Evolutionary conservation across 164 flowering plant genomes (phyloP).

Genomic region (Stephania japonica): DNA sequence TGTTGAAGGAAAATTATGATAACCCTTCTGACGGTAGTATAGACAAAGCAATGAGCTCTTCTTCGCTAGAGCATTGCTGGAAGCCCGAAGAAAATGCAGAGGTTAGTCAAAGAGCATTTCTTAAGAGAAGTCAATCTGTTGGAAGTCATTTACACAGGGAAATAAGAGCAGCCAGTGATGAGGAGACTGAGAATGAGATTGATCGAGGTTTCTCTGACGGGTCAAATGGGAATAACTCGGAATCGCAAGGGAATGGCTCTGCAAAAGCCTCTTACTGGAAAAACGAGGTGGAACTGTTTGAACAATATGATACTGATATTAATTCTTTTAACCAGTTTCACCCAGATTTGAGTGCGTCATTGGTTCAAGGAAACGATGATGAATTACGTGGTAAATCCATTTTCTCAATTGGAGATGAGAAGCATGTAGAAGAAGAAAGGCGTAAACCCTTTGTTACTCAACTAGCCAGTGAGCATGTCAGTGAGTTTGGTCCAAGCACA

Average conservation of each 20-base stretch:
- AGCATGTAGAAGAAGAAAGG: conserved; percentile 37
- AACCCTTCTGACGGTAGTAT: conserved; percentile 13
- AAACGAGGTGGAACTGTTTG: conserved; percentile 5
- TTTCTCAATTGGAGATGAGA: conserved; percentile 47
- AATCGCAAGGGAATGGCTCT: neutral
- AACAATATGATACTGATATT: conserved; percentile 22
- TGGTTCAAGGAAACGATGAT: conserved; percentile 31
- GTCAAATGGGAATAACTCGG: conserved; percentile 2
- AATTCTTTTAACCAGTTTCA: conserved; percentile 17
- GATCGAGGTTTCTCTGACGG: conserved; percentile 38
- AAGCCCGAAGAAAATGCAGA: conserved; percentile 39
- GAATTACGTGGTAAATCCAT: conserved; percentile 28
- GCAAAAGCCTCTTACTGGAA: neutral
- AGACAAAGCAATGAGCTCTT: conserved; percentile 24
- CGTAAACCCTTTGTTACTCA: conserved; percentile 27
- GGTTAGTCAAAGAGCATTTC: conserved; percentile 12
- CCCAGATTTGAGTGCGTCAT: conserved; percentile 26
- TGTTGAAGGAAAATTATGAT: conserved; percentile 15
- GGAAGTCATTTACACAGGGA: conserved; percentile 51
- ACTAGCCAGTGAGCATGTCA: conserved; percentile 29
- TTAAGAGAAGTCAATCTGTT: conserved; percentile 65
- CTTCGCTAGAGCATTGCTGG: conserved; percentile 32
- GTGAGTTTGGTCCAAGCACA: conserved; percentile 29
- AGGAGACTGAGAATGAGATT: conserved; percentile 38
- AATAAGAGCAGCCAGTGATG: conserved; percentile 20